phyloP scores from a whole-genome alignment of 179 eudicot genomes.

The Patellifolia procumbens region DNA sequence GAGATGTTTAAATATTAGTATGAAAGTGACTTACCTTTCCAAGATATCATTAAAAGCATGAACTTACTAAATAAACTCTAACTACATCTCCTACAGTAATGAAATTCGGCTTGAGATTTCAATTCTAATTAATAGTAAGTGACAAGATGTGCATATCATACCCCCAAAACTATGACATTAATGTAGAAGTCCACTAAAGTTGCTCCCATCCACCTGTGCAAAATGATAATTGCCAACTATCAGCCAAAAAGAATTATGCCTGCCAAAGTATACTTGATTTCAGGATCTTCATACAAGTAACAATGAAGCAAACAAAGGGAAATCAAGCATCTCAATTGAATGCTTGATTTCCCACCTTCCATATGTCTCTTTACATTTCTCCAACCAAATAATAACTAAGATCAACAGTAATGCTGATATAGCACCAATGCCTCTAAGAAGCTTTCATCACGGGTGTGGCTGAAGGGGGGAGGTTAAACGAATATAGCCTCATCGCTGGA shows the following conservation, averaged over 20 bases:
- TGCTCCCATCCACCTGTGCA: constrained; percentile 77
- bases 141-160: constrained; percentile 32
- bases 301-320: background rate
- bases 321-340: background rate
- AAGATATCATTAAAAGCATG: background rate
- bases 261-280: background rate
- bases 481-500: background rate
- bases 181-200: constrained; percentile 65
- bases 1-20: no score
- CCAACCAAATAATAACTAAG: background rate
- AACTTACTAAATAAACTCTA: background rate
- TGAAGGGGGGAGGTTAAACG: background rate
- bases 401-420: background rate
- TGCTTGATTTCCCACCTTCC: background rate
- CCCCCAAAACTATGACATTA: constrained; percentile 53
- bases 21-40: no score
- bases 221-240: constrained; percentile 7
- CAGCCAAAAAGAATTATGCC: background rate
- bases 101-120: background rate
- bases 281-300: background rate
- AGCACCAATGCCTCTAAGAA: background rate
- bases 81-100: background rate
- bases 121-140: background rate
- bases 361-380: background rate
- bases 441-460: background rate